Evolutionary conservation across 1,284 basidiomycete species (phyloP).

Genomic region (Bondarzewia mesenterica): DNA sequence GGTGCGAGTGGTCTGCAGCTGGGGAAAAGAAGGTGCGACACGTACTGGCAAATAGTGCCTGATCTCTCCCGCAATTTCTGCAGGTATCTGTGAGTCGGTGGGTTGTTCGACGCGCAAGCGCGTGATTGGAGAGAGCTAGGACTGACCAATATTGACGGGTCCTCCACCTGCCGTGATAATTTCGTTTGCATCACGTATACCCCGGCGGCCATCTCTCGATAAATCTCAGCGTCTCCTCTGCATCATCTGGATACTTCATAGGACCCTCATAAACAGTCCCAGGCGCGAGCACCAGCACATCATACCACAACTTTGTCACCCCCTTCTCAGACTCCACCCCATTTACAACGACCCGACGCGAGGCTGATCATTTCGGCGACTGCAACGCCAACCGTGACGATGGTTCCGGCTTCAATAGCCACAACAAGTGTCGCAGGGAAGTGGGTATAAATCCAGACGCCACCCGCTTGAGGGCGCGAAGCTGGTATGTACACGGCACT

Average conservation of each 20-base stretch:
- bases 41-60: slow-evolving; percentile 33
- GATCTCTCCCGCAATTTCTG: slow-evolving; percentile 54
- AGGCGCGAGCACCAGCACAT: slow-evolving; percentile 31
- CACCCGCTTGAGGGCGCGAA: too few relatives aligned
- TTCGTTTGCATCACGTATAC: slow-evolving; percentile 28
- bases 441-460: too few relatives aligned
- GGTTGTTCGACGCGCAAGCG: background rate
- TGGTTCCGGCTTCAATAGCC: too few relatives aligned
- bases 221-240: slow-evolving; percentile 26
- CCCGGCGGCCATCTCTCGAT: slow-evolving; percentile 31
- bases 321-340: too few relatives aligned
- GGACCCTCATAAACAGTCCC: slow-evolving; percentile 46
- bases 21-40: slow-evolving; percentile 22
- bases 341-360: too few relatives aligned
- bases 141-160: slow-evolving; percentile 48
- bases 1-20: background rate
- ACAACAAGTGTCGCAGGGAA: too few relatives aligned
- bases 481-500: too few relatives aligned
- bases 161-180: slow-evolving; percentile 55
- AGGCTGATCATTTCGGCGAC: too few relatives aligned
- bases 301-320: slow-evolving; percentile 1
- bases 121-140: background rate
- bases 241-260: slow-evolving; percentile 32
- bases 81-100: background rate
- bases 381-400: too few relatives aligned